Conservation (phyloP, 371 early-diverging fungal genomes). For the Mortierella sp. region DNA sequence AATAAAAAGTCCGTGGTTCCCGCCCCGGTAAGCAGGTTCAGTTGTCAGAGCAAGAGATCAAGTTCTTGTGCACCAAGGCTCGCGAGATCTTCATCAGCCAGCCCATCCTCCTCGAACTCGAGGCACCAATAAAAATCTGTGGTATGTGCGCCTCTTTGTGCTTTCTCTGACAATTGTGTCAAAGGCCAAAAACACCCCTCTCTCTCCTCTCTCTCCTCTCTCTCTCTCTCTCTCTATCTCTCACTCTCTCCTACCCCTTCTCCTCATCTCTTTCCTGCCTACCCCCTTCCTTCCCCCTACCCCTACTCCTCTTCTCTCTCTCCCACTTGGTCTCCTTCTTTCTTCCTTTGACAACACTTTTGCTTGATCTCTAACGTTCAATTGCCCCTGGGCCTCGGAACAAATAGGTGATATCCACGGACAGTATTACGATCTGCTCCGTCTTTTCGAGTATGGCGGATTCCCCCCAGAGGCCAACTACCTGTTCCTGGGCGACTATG, state of each 20-base stretch:
- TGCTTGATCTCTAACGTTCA: conserved; percentile 44
- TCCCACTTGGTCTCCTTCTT: neutral
- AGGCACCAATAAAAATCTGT: conserved; percentile 96
- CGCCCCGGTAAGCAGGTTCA: conserved; percentile 92
- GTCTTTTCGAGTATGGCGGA: conserved; percentile 88
- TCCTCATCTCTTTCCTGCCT: conserved; percentile 18
- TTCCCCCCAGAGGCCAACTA: conserved; percentile 92
- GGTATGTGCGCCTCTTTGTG: conserved; percentile 56
- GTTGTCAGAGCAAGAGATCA: conserved; percentile 86
- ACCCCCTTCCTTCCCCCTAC: conserved; percentile 28
- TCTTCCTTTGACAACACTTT: neutral
- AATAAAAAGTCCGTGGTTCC: conserved; percentile 80
- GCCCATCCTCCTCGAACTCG: conserved; percentile 92
- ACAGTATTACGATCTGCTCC: conserved; percentile 89
- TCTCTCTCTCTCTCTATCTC: neutral
- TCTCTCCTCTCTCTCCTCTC: neutral
- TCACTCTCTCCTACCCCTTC: conserved; percentile 34
- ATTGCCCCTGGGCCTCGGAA: conserved; percentile 46
- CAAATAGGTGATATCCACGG: conserved; percentile 89
- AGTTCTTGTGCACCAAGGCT: conserved; percentile 85
- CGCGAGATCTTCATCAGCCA: conserved; percentile 93
- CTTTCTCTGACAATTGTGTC: neutral
- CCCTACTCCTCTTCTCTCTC: neutral
- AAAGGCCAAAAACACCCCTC: neutral
- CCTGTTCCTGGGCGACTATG: conserved; percentile 97